Base-by-base conservation (phyloP, 108 stramenopile species). In the Cyclotella cryptica region DNA sequence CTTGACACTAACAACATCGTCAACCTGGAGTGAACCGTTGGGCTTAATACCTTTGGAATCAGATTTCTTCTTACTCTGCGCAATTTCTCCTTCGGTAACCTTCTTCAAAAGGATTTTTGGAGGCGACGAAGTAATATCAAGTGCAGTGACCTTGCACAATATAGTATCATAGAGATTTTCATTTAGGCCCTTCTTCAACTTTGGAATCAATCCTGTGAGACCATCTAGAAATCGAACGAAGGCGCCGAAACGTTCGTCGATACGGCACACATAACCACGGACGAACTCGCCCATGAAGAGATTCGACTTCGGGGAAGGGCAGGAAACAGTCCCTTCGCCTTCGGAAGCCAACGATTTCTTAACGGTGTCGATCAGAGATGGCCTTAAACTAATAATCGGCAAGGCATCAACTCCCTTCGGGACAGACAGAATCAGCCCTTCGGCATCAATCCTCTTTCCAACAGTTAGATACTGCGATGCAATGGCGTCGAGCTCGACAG, bases 191-290 rank as follows among this genome's bases (percentile, higher is more conserved):
- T 89, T 88, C 71, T 90, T 92, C 63, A 84, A 77, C 72, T 92
- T 92, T 0, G 93, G 92, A 15, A 94, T 84, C 15, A 96, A 69
- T 18, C 92, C 96, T 27, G 96, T 93, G 41, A 94, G 75, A 28
- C 88, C 86, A 77, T 92, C 88, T 43, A 90, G 71, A 72, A 94
- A 96, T 14, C 90, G 85, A 35, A 96, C 78, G 60, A 96, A 96
- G 21, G 92, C 90, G 45, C 96, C 96, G 68, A 88, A 85, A 11
- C 92, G 86, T 14, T 71, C 72, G 71, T 93, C 92, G 62, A 91
- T 83, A 24, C 89, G 73, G 21, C 86, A 71, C 26, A 92, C 89
- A 70, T 85, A 93, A 24, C 96, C 96, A 11, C 77, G 78, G 28
- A 94, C 83, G 22, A 71, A 66, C 17, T 88, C 89, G 13, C 92